phyloP scores from a whole-genome alignment of 805 yeast species.

The Wickerhamiella australiensis region DNA sequence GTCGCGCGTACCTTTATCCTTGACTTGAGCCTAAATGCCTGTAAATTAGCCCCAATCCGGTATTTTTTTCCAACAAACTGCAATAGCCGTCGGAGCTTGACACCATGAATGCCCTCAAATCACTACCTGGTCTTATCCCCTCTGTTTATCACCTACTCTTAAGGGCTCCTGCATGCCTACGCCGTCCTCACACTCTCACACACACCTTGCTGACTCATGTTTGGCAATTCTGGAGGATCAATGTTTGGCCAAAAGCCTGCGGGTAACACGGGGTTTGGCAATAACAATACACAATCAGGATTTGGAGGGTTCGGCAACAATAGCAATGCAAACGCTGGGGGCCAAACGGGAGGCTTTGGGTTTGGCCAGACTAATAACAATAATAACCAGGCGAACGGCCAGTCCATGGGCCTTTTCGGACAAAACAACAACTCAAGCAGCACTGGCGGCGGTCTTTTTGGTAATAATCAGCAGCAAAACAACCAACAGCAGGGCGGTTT shows the following conservation, averaged over 20 bases:
- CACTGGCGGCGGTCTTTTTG: not conserved
- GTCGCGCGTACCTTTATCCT: no score
- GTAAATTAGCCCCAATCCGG: no score
- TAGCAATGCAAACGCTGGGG: constrained; percentile 6
- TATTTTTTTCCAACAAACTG: no score
- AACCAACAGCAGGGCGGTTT: constrained; percentile 14
- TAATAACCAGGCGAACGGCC: not conserved
- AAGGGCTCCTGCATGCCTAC: no score
- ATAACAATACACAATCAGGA: not conserved
- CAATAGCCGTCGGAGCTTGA: no score
- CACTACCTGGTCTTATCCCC: no score
- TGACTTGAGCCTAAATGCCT: no score
- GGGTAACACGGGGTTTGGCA: constrained; percentile 11
- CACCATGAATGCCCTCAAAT: no score
- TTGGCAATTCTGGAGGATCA: constrained; percentile 1
- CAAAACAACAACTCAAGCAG: constrained; percentile 14
- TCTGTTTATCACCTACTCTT: no score
- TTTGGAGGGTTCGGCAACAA: constrained; percentile 8
- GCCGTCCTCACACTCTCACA: no score
- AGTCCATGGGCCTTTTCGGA: constrained; percentile 14
- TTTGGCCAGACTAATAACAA: constrained; percentile 6
- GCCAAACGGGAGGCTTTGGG: constrained; percentile 13
- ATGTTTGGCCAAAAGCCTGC: not conserved
- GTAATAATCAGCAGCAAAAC: constrained; percentile 3
- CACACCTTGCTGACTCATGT: constrained; percentile 6